Base-by-base conservation (phyloP, 495 filamentous ascomycete genomes). In the Endocarpon pusillum region DNA sequence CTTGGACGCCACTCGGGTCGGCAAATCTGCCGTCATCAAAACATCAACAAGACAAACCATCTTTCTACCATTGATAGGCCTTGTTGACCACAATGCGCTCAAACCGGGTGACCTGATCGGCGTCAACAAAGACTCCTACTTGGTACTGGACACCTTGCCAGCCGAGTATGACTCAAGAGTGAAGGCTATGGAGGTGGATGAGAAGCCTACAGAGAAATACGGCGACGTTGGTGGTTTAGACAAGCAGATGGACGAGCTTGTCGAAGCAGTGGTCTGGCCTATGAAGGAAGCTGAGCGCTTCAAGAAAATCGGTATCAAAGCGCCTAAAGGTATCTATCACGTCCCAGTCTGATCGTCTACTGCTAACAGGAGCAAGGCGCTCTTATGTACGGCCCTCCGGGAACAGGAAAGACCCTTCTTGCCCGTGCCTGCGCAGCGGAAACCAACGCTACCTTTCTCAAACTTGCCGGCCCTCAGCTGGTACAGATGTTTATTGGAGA, bases 401-500 rank as follows among this genome's bases (percentile, higher is more conserved):
- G 89, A 57, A 87, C 80, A 24, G 86, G 86, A 54, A 94, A 94
- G 55, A 99, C 89, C 12, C 82, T 99, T 7, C 75, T 99, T 33
- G 89, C 89, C 42, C 80, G 89, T 59, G 89, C 89, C 33, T 99
- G 89, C 53, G 89, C 89, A 15, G 89, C 89, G 35, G 87, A 96
- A 61, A 96, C 91, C 39, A 87, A 99, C 37, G 89, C 89, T 38
- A 99, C 89, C 29, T 99, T 99, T 71, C 78, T 99, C 50, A 97
- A 97, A 52, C 82, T 99, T 39, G 89, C 89, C 35, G 89, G 89
- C 25, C 89, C 89, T 2, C 91, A 96, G 58, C 73, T 99, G n/a
- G 89, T 99, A 14, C 89, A 99, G 54, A 99, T 99, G 89, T 99
- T 99, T 58, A 99, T 99, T 33, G 89, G 89, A 47, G 89, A 99